Evolutionary conservation across 2,329 filamentous ascomycete species (phyloP).

Genomic region (Cercospora sp.): DNA sequence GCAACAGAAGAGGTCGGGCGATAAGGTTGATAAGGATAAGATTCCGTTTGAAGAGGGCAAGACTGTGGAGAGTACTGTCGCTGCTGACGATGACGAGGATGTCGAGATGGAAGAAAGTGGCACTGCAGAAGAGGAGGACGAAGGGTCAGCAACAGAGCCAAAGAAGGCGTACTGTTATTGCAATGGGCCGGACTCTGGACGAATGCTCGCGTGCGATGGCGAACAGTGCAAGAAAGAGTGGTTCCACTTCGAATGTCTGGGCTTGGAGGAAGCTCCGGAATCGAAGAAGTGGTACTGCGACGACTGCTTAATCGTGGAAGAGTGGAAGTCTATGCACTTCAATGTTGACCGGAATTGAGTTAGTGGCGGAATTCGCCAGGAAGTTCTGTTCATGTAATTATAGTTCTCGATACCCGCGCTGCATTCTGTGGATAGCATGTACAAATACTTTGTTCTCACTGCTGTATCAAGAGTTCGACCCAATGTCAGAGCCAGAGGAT

Average conservation of each 20-base stretch:
- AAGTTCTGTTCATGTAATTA: neutral
- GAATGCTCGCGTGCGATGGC: conserved; percentile 82
- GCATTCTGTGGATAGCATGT: neutral
- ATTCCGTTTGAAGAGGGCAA: conserved; percentile 8
- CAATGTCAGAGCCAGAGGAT: neutral
- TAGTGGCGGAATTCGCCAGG: neutral
- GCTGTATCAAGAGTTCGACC: neutral
- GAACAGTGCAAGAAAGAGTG: conserved; percentile 71
- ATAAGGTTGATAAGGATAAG: neutral
- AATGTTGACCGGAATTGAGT: neutral
- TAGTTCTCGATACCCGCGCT: neutral
- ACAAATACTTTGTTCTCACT: neutral
- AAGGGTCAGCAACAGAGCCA: neutral
- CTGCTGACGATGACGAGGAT: conserved; percentile 1
- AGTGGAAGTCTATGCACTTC: conserved; percentile 2
- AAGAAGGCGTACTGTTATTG: conserved; percentile 26
- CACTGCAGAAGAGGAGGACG: neutral
- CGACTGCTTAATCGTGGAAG: conserved; percentile 15
- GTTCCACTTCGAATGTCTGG: conserved; percentile 79
- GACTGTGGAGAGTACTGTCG: neutral
- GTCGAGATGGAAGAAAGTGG: neutral
- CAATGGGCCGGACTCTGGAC: conserved; percentile 24
- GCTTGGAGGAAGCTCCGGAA: conserved; percentile 61
- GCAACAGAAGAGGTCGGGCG: conserved; percentile 14
- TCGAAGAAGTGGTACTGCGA: conserved; percentile 32